Base-by-base conservation (phyloP, 2,329 filamentous ascomycete genomes). In the Zarea fungicola region DNA sequence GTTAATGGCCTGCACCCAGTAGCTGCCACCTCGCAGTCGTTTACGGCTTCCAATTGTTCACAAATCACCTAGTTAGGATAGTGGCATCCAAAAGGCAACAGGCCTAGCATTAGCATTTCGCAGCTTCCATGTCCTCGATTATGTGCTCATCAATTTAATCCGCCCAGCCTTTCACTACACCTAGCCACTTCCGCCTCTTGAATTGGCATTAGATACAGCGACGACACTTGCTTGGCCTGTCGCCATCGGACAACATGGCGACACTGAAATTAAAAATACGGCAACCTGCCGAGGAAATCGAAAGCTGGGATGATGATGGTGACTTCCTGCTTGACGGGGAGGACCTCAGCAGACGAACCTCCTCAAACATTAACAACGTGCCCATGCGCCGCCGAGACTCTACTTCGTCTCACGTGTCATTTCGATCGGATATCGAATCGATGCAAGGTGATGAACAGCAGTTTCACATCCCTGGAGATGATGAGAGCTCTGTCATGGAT, bases 401-500 rank as follows among this genome's bases (percentile, higher is more conserved):
- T 16, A 81, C 86, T 49, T 96, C 91, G 1, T 95, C 88, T 51
- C 85, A 88, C 58, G 71, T 83, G 56, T 95, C 90, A 16, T 81
- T 89, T 59, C 85, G 85, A 58, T 96, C 89, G 48, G 91, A 95
- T 62, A 79, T 89, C 40, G 85, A 89, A 45, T 89, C 85, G 1
- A 73, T 82, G 55, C 78, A 80, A 49, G 87, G 83, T 53, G 89
- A 95, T 60, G 89, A 96, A 67, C 90, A 84, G 74, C 89, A 96
- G 58, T 79, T 97, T 19, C 80, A 92, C 57, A 72, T 97, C 25
- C 84, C 89, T 3, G 87, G 85, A 42, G 87, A 93, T 63, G 91
- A 96, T 64, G 88, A 95, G 60, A 78, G 81, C 54, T 89, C 89
- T 1, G 95, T 87, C 9, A 72, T 84, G 58, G 87, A 95, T 62